Evolutionary conservation across 2,329 filamentous ascomycete species (phyloP).

Genomic region (Apiospora saccharicola): DNA sequence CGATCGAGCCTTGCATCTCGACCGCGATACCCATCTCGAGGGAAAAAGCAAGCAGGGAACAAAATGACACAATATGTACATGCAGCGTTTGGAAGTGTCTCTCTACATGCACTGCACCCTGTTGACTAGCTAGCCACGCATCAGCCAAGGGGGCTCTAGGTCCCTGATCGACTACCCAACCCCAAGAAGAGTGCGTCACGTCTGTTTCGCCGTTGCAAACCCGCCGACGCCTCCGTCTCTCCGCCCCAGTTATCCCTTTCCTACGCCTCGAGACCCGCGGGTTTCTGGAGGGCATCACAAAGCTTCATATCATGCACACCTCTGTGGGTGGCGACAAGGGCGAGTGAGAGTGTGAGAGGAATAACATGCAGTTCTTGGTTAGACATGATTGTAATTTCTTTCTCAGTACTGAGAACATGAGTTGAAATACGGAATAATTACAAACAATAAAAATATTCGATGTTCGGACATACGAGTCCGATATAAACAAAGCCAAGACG

Average conservation of each 20-base stretch:
- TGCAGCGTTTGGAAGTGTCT: conserved; percentile 3
- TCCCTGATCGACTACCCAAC: conserved; percentile 12
- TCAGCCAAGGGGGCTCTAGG: conserved; percentile 8
- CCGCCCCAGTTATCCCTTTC: background rate
- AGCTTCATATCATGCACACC: background rate
- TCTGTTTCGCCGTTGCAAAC: conserved; percentile 12
- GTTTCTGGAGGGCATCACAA: background rate
- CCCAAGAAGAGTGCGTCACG: conserved; percentile 8
- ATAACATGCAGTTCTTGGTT: background rate
- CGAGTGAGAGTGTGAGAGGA: background rate
- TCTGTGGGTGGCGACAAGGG: background rate
- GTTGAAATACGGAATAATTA: background rate
- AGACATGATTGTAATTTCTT: background rate
- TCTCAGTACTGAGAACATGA: background rate
- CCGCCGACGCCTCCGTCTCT: background rate
- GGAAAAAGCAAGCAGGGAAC: background rate
- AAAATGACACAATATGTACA: conserved; percentile 7
- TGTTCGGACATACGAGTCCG: background rate
- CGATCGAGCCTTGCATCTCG: background rate
- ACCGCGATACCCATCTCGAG: background rate
- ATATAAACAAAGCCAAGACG: background rate
- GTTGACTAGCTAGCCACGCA: conserved; percentile 10
- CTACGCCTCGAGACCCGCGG: background rate
- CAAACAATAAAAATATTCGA: background rate
- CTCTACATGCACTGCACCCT: background rate